Base-by-base conservation (phyloP, 2,329 filamentous ascomycete species). In the Penicillium crustosum region DNA sequence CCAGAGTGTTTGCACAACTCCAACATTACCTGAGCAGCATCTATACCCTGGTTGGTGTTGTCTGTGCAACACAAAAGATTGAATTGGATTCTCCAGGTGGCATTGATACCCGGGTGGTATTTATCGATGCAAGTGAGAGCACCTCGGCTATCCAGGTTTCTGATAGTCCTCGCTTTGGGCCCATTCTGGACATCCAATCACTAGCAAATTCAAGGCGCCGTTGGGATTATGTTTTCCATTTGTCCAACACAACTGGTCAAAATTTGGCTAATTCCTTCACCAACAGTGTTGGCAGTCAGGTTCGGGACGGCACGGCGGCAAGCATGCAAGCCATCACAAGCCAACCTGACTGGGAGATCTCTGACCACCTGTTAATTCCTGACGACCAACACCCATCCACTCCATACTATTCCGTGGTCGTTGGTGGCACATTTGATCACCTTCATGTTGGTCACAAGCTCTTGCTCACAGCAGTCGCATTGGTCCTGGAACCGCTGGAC, bases 391-490 rank as follows among this genome's bases (percentile, higher is more conserved):
- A 36, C 27, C 54, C 61, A 52, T 44, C 60, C 21, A 53, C 49
- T 17, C 62, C 66, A 42, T 84, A 90, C 72, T 77, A 80, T 58
- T 82, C 85, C 15, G 89, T 95, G 49, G 90, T 89, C 52, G 85
- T 97, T 13, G 94, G 93, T 31, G 94, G 94, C 10, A 99, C 94
- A 0, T 99, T 97, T 76, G 94, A 99, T 73, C 92, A 97, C 75
- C 83, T 99, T 23, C 94, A 99, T 72, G 87, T 90, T 4, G 94
- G 94, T 6, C 94, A 99, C 79, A 99, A 97, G 77, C 82, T 97
- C n/a, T 83, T 99, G 21, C 84, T 99, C 21, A 92, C 93, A n/a
- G 93, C 93, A 60, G 90, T 89, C 0, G 85, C 88, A 0, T 84
- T 97, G 55, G 82, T 91, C 17, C 81, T 89, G 56, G 83, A 85